phyloP scores from a whole-genome alignment of 805 yeast species.

The Suhomyces vadensis region DNA sequence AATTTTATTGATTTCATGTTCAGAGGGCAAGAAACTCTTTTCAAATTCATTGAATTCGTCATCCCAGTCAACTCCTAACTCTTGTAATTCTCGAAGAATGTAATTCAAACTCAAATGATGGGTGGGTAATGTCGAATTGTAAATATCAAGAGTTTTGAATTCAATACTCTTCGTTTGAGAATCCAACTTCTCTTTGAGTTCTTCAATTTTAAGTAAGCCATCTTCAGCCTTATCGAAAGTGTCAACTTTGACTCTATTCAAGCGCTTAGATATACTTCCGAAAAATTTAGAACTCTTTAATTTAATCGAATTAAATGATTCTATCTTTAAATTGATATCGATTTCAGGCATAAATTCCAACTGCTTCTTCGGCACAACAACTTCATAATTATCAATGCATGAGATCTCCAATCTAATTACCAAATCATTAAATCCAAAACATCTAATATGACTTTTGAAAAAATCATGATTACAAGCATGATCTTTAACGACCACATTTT shows the following conservation, averaged over 20 bases:
- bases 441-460: constrained; percentile 77
- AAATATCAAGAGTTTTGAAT: constrained; percentile 50
- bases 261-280: constrained; percentile 65
- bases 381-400: constrained; percentile 71
- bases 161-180: constrained; percentile 51
- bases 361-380: constrained; percentile 73
- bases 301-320: constrained; percentile 54
- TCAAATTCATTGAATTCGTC: constrained; percentile 79
- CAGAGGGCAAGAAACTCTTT: constrained; percentile 77
- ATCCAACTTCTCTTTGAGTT: constrained; percentile 53
- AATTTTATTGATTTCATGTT: constrained; percentile 86
- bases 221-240: constrained; percentile 69
- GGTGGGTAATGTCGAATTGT: constrained; percentile 55
- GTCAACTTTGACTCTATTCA: constrained; percentile 75
- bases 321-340: constrained; percentile 67
- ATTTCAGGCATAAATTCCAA: constrained; percentile 71
- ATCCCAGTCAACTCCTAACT: constrained; percentile 86
- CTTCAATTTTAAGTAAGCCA: constrained; percentile 59
- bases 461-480: constrained; percentile 74
- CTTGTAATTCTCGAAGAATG: constrained; percentile 71
- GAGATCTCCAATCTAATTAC: constrained; percentile 80
- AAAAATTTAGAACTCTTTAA: constrained; percentile 62
- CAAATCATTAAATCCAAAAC: constrained; percentile 77
- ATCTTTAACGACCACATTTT: constrained; percentile 39
- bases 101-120: constrained; percentile 71